Evolutionary conservation across 768 basidiomycete species (phyloP), one percentile per base, ranked within the genome.

Genomic region (Sarcodon sp.): DNA sequence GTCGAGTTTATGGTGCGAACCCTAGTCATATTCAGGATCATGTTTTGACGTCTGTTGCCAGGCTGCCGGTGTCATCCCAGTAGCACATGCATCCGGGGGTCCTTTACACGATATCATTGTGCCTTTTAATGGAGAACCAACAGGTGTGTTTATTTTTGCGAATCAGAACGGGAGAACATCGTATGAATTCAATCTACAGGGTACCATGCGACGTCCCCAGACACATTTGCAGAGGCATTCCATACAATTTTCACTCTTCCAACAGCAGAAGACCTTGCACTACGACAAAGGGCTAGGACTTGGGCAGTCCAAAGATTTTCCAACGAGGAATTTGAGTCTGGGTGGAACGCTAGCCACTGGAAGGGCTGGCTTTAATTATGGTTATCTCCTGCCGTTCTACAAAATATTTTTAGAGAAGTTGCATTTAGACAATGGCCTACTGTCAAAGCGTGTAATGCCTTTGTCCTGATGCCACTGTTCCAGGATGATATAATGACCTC

Each of bases 31-130:
- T 27, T 27, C 21, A 27, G 21, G 21, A 27, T 27, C 21, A 27
- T 27, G 21, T 27, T 27, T 27, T 27, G 3, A 27, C 4, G 21
- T 21, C 16, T 12, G 44, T 33, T 48, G 46, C 4, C 53, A 97
- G 93, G 93, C 91, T 8, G 91, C 96, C 3, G 94, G 94, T 0
- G 76, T 92, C 12, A 87, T 97, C 11, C 89, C 92, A 0, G 79
- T 98, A 3, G 80, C 84, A 0, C 92, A 99, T 59, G 87, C 87
- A 1, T 96, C 92, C 0, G 96, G 88, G 2, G 94, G 94, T 0
- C 94, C 94, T 0, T 61, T 92, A 18, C 73, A 80, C 48, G 96
- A 98, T 61, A 97, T 99, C 49, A 80, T 97, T 43, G 80, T 90
- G 1, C 89, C 90, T 0, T 77, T 75, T 59, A 63, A 82, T 6